Percentiles rank a stretch among this genome's conserved stretches.
These are phyloP conservation scores for Hirschioporus abietinus DNA, from an alignment of 768 basidiomycete genomes.

Conservation along the genomic window DNA sequence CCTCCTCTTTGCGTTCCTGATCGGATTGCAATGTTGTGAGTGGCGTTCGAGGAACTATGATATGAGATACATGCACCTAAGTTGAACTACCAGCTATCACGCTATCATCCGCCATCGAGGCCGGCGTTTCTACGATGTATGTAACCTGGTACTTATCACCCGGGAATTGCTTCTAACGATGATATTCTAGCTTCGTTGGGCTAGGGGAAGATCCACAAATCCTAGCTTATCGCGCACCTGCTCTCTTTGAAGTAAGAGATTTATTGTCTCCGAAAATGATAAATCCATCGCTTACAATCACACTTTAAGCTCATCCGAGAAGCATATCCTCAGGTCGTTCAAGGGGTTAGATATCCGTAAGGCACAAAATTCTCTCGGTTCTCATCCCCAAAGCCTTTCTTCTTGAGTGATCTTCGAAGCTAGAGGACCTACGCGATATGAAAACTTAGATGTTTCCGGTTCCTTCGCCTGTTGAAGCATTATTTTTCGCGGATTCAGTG, in stretches of 20 bases:
- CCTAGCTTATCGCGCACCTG: constrained; percentile 65
- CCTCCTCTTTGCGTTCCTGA: constrained; percentile 74
- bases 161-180: neutral
- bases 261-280: constrained; percentile 1
- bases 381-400: neutral
- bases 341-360: constrained; percentile 42
- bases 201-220: constrained; percentile 81
- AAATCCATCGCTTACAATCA: neutral
- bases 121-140: constrained; percentile 84
- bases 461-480: too few species aligned
- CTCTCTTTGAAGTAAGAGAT: constrained; percentile 52
- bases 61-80: neutral
- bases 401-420: too few species aligned
- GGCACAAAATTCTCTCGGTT: neutral
- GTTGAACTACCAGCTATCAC: constrained; percentile 45
- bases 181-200: constrained; percentile 62
- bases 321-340: constrained; percentile 65
- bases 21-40: constrained; percentile 69
- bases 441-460: too few species aligned
- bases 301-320: constrained; percentile 51
- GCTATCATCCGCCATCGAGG: constrained; percentile 70
- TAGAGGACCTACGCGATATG: too few species aligned
- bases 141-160: constrained; percentile 12
- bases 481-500: too few species aligned
- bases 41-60: constrained; percentile 14